Evolutionary conservation across 1,284 basidiomycete species (phyloP).

Genomic region (Malassezia psittaci): DNA sequence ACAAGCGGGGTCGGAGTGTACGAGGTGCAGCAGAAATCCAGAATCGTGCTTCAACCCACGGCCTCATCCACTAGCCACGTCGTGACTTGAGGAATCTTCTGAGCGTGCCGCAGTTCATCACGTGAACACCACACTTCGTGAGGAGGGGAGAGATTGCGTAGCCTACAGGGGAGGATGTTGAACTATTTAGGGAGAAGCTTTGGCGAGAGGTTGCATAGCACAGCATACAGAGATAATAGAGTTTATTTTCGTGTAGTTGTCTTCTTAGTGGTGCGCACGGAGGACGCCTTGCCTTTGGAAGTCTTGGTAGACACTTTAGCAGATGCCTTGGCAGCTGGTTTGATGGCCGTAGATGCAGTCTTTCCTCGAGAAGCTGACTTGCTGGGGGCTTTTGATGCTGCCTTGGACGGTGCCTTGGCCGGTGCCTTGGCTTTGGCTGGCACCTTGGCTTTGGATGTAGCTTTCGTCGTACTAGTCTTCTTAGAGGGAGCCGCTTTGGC

Average conservation of each 20-base stretch:
- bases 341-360: conserved; percentile 17
- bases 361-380: conserved; percentile 28
- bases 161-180: too few relatives aligned
- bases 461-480: not conserved
- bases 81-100: not conserved
- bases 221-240: too few relatives aligned
- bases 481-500: conserved; percentile 12
- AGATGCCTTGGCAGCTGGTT: conserved; percentile 1
- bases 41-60: conserved; percentile 10
- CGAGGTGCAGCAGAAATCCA: not conserved
- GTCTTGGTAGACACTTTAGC: too few relatives aligned
- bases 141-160: too few relatives aligned
- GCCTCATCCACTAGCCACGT: conserved; percentile 12
- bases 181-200: too few relatives aligned
- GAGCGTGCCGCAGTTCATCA: not conserved
- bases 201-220: too few relatives aligned
- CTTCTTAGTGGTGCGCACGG: too few relatives aligned
- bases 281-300: too few relatives aligned
- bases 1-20: conserved; percentile 1
- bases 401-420: conserved; percentile 18
- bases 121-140: not conserved
- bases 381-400: conserved; percentile 26
- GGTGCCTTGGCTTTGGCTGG: conserved; percentile 40
- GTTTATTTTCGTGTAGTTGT: too few relatives aligned
- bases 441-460: conserved; percentile 23